Conservation (phyloP, 768 basidiomycete genomes). For the Kwoniella heveanensis region DNA sequence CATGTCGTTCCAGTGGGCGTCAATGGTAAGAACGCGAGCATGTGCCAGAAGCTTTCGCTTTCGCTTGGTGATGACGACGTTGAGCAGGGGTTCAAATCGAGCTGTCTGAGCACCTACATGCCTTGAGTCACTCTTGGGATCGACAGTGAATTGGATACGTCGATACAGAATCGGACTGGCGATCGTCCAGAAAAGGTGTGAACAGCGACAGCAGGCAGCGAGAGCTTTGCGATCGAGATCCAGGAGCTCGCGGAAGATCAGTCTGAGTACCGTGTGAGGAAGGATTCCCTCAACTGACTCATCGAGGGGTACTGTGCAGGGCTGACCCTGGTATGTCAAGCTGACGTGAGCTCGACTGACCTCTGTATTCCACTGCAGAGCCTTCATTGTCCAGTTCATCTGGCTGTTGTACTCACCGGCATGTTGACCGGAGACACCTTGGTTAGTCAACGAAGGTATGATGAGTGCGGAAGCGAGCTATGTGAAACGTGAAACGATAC, state of each 20-base stretch:
- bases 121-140: constrained; percentile 1
- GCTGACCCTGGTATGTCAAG: background rate
- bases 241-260: background rate
- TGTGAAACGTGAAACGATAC: too few relatives aligned
- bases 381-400: too few relatives aligned
- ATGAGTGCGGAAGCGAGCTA: too few relatives aligned
- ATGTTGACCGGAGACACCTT: background rate
- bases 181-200: background rate
- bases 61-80: background rate
- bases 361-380: background rate
- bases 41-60: background rate
- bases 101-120: background rate
- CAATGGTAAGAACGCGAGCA: background rate
- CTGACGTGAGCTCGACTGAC: background rate
- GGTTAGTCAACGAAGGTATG: too few relatives aligned
- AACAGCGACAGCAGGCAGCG: background rate
- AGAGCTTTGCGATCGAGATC: background rate
- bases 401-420: background rate
- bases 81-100: background rate
- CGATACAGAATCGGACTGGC: constrained; percentile 1
- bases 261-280: background rate
- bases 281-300: background rate
- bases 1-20: constrained; percentile 3
- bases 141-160: background rate
- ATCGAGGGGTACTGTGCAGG: background rate